A percentile compares a stretch with the other conserved stretches of the same genome.
These are phyloP conservation scores for Chlorella sp. DNA, from an alignment of 139 green algal species.

Conservation along the genomic window DNA sequence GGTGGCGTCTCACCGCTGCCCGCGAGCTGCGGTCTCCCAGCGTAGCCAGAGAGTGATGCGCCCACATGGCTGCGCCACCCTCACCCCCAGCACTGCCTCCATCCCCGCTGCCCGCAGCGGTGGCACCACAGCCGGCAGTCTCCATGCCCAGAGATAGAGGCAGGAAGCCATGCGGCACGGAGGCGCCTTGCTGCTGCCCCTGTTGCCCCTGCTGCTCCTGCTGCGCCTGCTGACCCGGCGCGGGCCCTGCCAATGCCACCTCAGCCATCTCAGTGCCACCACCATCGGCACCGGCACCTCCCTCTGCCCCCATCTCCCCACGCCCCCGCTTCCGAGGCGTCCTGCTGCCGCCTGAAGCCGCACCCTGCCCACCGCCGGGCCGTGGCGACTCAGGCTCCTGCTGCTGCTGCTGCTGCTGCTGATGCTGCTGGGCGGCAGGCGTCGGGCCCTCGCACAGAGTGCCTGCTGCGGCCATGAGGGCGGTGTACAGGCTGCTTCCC, in stretches of 20 bases:
- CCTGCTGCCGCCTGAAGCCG: neutral
- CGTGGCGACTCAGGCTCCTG: neutral
- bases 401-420: constrained; percentile 9
- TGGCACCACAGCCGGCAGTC: neutral
- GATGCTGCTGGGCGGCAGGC: neutral
- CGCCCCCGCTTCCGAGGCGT: constrained; percentile 4
- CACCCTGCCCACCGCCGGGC: neutral
- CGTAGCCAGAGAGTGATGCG: neutral
- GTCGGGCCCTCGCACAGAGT: neutral
- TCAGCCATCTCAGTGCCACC: constrained; percentile 5
- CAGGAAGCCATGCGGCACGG: neutral
- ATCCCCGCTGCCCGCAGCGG: neutral
- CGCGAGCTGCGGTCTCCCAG: constrained; percentile 10
- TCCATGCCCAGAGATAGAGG: constrained; percentile 9
- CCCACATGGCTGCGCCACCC: neutral
- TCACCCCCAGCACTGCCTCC: neutral
- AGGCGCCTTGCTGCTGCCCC: neutral
- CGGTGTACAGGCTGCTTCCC: constrained; percentile 70
- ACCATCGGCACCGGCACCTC: neutral
- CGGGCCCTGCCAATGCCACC: neutral
- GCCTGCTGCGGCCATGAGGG: constrained; percentile 42
- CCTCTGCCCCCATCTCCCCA: neutral
- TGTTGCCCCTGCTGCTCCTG: neutral
- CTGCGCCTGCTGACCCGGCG: neutral
- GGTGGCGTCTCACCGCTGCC: neutral